A percentile compares a stretch with the other conserved stretches of the same genome.
These are phyloP conservation scores for Dendrobium huoshanense DNA, from an alignment of 106 monocot genomes.

Conservation along the genomic window DNA sequence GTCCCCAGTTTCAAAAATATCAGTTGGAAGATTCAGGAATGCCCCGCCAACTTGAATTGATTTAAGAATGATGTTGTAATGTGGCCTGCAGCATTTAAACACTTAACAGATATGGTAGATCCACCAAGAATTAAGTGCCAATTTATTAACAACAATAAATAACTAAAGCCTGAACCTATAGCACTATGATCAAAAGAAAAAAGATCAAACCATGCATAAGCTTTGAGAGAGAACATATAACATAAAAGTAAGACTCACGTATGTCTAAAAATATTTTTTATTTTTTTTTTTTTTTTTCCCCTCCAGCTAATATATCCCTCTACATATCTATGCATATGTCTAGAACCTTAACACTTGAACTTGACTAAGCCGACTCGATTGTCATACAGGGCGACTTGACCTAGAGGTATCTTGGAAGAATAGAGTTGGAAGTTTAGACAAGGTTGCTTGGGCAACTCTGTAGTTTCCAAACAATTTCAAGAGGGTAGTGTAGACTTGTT, in stretches of 20 bases:
- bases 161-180: neutral
- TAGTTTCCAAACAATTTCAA: neutral
- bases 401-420: neutral
- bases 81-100: conserved; percentile 36
- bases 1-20: conserved; percentile 50
- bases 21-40: conserved; percentile 52
- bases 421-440: neutral
- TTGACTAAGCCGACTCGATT: neutral
- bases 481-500: neutral
- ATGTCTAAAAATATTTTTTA: neutral
- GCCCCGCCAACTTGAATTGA: conserved; percentile 61
- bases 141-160: neutral
- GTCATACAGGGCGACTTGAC: neutral
- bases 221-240: neutral
- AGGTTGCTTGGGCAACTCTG: neutral
- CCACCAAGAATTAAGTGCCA: neutral
- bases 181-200: neutral
- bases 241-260: neutral
- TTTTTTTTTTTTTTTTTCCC: too few species aligned
- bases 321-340: neutral
- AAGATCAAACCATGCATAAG: neutral
- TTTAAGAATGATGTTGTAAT: conserved; percentile 85
- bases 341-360: neutral
- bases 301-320: too few species aligned
- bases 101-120: neutral